Evolutionary conservation across 495 filamentous ascomycete genomes (phyloP).

Genomic region (Ramalina peruviana): DNA sequence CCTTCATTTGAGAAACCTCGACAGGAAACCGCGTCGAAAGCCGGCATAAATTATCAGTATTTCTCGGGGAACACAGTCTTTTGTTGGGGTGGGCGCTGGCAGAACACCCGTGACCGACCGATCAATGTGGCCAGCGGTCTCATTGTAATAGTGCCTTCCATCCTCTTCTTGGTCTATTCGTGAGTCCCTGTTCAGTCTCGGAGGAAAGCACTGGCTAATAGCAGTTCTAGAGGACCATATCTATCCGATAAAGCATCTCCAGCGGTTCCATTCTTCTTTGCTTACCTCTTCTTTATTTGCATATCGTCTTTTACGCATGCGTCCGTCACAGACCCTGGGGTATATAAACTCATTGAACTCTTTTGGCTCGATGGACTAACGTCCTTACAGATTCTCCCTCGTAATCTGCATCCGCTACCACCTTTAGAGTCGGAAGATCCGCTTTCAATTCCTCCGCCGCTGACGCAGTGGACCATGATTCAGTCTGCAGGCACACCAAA

Average conservation of each 20-base stretch:
- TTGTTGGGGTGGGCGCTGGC: slow-evolving; percentile 67
- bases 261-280: slow-evolving; percentile 81
- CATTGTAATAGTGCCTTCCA: slow-evolving; percentile 58
- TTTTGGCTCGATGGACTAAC: slow-evolving; percentile 3
- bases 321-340: slow-evolving; percentile 80
- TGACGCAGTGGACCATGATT: slow-evolving; percentile 82
- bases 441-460: slow-evolving; percentile 63
- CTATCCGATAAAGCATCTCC: slow-evolving; percentile 84
- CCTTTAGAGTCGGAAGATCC: slow-evolving; percentile 55
- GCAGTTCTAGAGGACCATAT: slow-evolving; percentile 52
- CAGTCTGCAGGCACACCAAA: slow-evolving; percentile 57
- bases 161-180: slow-evolving; percentile 77
- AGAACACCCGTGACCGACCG: slow-evolving; percentile 81
- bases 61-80: slow-evolving; percentile 87
- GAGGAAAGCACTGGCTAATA: slow-evolving; percentile 6
- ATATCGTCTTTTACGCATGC: slow-evolving; percentile 89
- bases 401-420: slow-evolving; percentile 61
- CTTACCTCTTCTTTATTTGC: slow-evolving; percentile 77
- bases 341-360: slow-evolving; percentile 33
- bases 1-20: slow-evolving; percentile 32
- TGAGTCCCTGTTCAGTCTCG: slow-evolving; percentile 25
- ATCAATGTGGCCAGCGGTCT: slow-evolving; percentile 81
- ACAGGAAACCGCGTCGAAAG: slow-evolving; percentile 18
- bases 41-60: slow-evolving; percentile 75
- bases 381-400: slow-evolving; percentile 56